Conservation (phyloP, 2,329 filamentous ascomycete genomes). For the Orbilia javanica region DNA sequence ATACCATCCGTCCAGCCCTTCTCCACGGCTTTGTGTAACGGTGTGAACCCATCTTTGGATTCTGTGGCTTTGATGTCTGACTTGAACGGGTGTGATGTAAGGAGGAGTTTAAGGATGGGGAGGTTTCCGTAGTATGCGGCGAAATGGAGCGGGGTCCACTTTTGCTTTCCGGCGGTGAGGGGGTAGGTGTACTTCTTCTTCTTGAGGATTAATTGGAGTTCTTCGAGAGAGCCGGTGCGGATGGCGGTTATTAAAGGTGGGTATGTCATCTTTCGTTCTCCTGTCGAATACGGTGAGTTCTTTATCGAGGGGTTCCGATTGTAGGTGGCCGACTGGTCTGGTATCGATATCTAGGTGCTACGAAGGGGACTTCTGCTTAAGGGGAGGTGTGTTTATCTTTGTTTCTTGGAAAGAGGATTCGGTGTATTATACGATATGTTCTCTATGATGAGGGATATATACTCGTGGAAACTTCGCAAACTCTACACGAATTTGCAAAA, state of each 20-base stretch:
- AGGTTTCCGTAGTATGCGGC: constrained; percentile 31
- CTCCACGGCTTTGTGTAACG: constrained; percentile 53
- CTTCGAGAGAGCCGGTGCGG: background rate
- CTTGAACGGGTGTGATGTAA: background rate
- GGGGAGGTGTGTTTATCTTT: too few relatives aligned
- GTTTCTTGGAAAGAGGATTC: too few relatives aligned
- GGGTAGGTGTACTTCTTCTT: background rate
- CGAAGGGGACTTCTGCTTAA: too few relatives aligned
- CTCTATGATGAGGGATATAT: too few relatives aligned
- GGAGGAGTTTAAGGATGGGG: background rate
- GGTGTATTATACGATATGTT: too few relatives aligned
- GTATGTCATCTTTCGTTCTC: constrained; percentile 1
- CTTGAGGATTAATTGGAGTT: constrained; percentile 7
- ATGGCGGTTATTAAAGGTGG: constrained; percentile 28
- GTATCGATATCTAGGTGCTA: too few relatives aligned
- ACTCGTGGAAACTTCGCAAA: too few relatives aligned
- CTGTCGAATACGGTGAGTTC: background rate
- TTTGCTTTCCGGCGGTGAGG: constrained; percentile 14
- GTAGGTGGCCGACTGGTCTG: too few relatives aligned
- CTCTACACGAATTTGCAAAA: too few relatives aligned
- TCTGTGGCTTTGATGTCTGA: constrained; percentile 4
- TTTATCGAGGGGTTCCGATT: background rate
- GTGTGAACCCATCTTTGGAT: constrained; percentile 47
- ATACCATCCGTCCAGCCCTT: constrained; percentile 44
- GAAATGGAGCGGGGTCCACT: constrained; percentile 32